Evolutionary conservation across 331 rosid genomes (phyloP), one percentile per base, ranked within the genome.

Genomic region (Quercus phellos): DNA sequence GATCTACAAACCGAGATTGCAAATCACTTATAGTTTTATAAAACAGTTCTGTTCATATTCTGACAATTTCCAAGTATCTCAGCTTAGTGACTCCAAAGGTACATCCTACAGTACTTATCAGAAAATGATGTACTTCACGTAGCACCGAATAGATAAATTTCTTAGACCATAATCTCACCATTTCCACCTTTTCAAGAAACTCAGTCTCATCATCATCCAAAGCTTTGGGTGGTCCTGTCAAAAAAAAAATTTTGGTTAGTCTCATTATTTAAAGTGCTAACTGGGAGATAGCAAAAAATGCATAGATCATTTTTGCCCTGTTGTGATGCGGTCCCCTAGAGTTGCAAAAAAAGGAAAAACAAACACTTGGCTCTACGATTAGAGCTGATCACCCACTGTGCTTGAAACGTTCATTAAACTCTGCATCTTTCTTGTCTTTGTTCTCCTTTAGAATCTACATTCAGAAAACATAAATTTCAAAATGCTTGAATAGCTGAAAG

Each of bases 191-290:
- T 13, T 94, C 97, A 75, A 94, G 96, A 83, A 94, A 94, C 78
- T 92, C 95, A 0, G 97, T 88, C 92, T 90, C 99, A 4, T 94
- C 99, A 24, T 92, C 97, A 1, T 94, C 99, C 87, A 94, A 85
- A 81, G 99, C 93, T 89, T 94, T 94, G 56, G 99, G 98, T 9
- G 99, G 99, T 78, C 98, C 95, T 94, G 82, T 66, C 3, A n/a
- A 66, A 32, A 34, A 64, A 21, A 32, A 32, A 19, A 0, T 0
- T 0, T 32, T 34, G n/a, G 10, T 17, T 32, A 34, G 8, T 43
- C 26, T 34, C 26, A 18, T 30, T 18, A 13, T 8, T 32, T 66
- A 6, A 66, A n/a, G 71, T 34, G 9, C 16, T 34, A 50, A 18
- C 35, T 66, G 26, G 3, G 16, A 66, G 7, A 8, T n/a, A 66